Evolutionary conservation across 1,284 basidiomycete genomes (phyloP), one percentile per base, ranked within the genome.

Genomic region (Papiliotrema fonsecae): DNA sequence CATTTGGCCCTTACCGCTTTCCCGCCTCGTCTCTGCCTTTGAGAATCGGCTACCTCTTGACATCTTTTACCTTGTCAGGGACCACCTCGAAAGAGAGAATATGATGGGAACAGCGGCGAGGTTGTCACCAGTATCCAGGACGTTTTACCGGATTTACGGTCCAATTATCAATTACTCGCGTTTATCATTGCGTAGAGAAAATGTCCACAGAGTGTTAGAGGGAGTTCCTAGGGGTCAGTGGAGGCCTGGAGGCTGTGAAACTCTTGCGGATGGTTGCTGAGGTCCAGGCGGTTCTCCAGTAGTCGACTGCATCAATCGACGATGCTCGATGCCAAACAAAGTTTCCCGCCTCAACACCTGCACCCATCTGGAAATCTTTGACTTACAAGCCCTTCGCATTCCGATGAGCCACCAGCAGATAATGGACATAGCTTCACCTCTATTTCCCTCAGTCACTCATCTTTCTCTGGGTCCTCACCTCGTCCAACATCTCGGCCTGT

Each of bases 11-110:
- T 16, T 10, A 60, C 70, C 45, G 26, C n/a, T n/a, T n/a, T n/a
- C n/a, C n/a, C n/a, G n/a, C n/a, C n/a, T n/a, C n/a, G n/a, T n/a
- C n/a, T n/a, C n/a, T n/a, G n/a, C n/a, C n/a, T n/a, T n/a, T n/a
- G n/a, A n/a, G n/a, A n/a, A n/a, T n/a, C n/a, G n/a, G n/a, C n/a
- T n/a, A n/a, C n/a, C n/a, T n/a, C n/a, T n/a, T n/a, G n/a, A 75
- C 74, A 43, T 67, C 76, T 4, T 83, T 82, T 10, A 88, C 81
- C 18, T 83, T 79, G 65, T 92, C 88, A 32, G 84, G 79, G 37
- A 80, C 75, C 10, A 84, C 72, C 53, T 78, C 19, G 13, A 13
- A 13, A 7, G 19, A 9, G 7, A 28, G 6, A 28, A 19, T 7
- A 25, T 30, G 16, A 13, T 14, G 16, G 42, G 11, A n/a, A 43